phyloP scores from a whole-genome alignment of 768 basidiomycete species.

The Coprinopsis cinerea region DNA sequence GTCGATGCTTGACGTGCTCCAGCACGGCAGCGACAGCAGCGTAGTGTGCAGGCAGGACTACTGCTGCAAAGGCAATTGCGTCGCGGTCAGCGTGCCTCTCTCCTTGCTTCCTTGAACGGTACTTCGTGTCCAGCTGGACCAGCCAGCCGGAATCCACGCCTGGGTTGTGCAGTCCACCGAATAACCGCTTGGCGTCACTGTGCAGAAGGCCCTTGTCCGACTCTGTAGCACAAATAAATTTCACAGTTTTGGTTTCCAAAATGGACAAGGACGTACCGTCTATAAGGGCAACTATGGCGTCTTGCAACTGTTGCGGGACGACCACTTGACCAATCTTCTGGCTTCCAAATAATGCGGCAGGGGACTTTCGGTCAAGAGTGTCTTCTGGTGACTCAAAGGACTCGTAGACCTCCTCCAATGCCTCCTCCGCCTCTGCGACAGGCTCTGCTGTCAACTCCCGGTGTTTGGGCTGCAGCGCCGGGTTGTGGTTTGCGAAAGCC shows the following conservation, averaged over 20 bases:
- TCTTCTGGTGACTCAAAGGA: slow-evolving; percentile 26
- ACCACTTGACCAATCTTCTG: slow-evolving; percentile 64
- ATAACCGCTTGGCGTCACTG: slow-evolving; percentile 68
- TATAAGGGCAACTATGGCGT: slow-evolving; percentile 61
- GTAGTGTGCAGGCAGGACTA: slow-evolving; percentile 84
- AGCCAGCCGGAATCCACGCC: slow-evolving; percentile 43
- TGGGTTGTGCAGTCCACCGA: slow-evolving; percentile 33
- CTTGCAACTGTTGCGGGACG: slow-evolving; percentile 66
- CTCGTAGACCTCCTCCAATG: slow-evolving; percentile 14
- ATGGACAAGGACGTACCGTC: slow-evolving; percentile 37
- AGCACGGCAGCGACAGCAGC: slow-evolving; percentile 75
- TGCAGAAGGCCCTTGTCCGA: slow-evolving; percentile 60
- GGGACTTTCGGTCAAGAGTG: slow-evolving; percentile 52
- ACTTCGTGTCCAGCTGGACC: slow-evolving; percentile 46
- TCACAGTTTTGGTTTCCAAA: not conserved
- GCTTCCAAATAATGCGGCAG: slow-evolving; percentile 79
- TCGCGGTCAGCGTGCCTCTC: slow-evolving; percentile 59
- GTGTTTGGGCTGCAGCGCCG: slow-evolving; percentile 18
- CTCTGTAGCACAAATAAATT: slow-evolving; percentile 31
- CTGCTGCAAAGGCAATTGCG: slow-evolving; percentile 78
- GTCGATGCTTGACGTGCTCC: slow-evolving; percentile 53
- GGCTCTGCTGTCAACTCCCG: slow-evolving; percentile 55
- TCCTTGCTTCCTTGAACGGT: slow-evolving; percentile 55
- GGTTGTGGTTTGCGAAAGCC: slow-evolving; percentile 42
- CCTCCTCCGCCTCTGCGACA: slow-evolving; percentile 26